Evolutionary conservation across 108 stramenopile species (phyloP), one percentile per base, ranked within the genome.

Genomic region (Pseudonitzschia delicatissima): DNA sequence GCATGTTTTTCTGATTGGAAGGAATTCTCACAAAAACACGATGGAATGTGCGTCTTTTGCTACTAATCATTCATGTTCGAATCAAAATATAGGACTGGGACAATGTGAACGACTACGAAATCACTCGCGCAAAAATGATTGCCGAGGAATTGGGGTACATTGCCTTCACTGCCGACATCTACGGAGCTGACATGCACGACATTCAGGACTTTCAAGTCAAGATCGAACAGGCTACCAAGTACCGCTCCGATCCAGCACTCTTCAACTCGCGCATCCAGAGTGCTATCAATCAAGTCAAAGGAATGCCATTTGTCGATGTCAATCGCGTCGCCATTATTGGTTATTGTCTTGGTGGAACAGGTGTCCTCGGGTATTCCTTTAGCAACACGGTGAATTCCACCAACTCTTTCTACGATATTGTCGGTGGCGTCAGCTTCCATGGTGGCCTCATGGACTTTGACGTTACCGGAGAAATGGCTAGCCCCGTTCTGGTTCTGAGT

Each of bases 121-220:
- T 67, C 39, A 61, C 73, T 9, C 74, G 82, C 48, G 82, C 82
- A 7, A 82, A 71, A 12, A 58, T 76, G 62, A 69, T 82, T 20
- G 65, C 66, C 3, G 28, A 79, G 20, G 64, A 68, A 35, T 73
- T 76, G 34, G 75, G 75, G 23, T 72, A 47, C 32, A 66, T 76
- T 11, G 78, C 67, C 7, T 79, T 82, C 39, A 75, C 72, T 5
- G 82, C 82, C 36, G 82, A 82, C 64, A 73, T 78, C 27, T 82
- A 67, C 37, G 82, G 82, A 8, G 71, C 64, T 0, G 71, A 73
- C 15, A 61, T 69, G 25, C 61, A 71, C 2, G 55, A 52, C 20
- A 55, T 72, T 5, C 28, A 59, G 37, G 53, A 64, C 23, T 45
- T 58, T 40, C 17, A 36, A 2, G 42, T 42, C 5, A 57, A 65